These are phyloP conservation scores for Angomonas ambiguus DNA, from an alignment of 208 protist species.

Conservation along the genomic window DNA sequence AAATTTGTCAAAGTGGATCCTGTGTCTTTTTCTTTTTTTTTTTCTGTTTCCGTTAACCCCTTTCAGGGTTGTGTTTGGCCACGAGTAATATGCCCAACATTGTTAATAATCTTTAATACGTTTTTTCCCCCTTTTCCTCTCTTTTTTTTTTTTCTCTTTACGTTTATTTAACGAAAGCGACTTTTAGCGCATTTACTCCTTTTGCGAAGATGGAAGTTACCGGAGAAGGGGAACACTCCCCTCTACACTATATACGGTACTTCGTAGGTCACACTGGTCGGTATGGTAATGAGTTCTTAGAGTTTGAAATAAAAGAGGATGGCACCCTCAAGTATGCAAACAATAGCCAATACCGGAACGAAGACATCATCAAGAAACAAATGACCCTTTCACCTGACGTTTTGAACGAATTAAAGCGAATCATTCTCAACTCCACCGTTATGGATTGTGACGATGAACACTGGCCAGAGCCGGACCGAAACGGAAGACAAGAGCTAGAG, in stretches of 20 bases:
- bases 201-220: slow-evolving; percentile 1
- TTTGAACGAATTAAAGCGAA: slow-evolving; percentile 65
- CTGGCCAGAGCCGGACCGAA: slow-evolving; percentile 82
- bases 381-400: slow-evolving; percentile 61
- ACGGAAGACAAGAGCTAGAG: slow-evolving; percentile 86
- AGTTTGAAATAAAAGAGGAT: slow-evolving; percentile 79
- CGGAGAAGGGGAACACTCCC: slow-evolving; percentile 61
- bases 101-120: too few relatives aligned
- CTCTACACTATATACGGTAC: slow-evolving; percentile 78
- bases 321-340: slow-evolving; percentile 85
- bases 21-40: slow-evolving; percentile 10
- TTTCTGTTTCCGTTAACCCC: not conserved
- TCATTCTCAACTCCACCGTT: slow-evolving; percentile 57
- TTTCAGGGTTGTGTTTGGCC: too few relatives aligned
- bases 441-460: slow-evolving; percentile 74
- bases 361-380: slow-evolving; percentile 89
- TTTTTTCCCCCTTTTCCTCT: slow-evolving; percentile 12
- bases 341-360: slow-evolving; percentile 86
- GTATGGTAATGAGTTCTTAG: slow-evolving; percentile 88
- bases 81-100: too few relatives aligned
- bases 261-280: slow-evolving; percentile 83
- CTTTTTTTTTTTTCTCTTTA: slow-evolving; percentile 11
- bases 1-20: slow-evolving; percentile 1
- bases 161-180: slow-evolving; percentile 8
- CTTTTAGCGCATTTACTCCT: slow-evolving; percentile 6